These are phyloP conservation scores for Colletotrichum chrysophilum DNA, from an alignment of 2,329 filamentous ascomycete genomes.

Conservation along the genomic window DNA sequence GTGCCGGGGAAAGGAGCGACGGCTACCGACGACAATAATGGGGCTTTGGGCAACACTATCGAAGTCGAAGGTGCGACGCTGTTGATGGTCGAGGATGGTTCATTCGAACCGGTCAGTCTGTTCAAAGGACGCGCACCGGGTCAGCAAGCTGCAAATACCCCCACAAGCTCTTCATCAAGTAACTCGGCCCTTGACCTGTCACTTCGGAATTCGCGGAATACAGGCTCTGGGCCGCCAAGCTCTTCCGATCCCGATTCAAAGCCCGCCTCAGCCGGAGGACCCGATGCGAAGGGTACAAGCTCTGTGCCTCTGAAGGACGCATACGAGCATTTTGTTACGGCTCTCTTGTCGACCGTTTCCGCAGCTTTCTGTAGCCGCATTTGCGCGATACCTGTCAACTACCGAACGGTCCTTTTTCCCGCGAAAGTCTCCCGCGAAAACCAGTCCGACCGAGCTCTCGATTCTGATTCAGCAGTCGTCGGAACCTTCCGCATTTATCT, in stretches of 20 bases:
- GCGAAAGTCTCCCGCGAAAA: slow-evolving; percentile 16
- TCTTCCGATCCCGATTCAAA: slow-evolving; percentile 31
- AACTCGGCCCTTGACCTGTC: slow-evolving; percentile 43
- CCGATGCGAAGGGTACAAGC: slow-evolving; percentile 38
- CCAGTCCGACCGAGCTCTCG: neutral
- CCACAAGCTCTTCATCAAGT: slow-evolving; percentile 51
- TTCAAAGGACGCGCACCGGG: slow-evolving; percentile 47
- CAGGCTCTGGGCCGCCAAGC: slow-evolving; percentile 26
- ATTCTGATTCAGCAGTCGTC: slow-evolving; percentile 14
- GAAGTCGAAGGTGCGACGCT: slow-evolving; percentile 51
- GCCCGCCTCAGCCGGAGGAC: slow-evolving; percentile 22
- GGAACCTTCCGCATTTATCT: slow-evolving; percentile 60
- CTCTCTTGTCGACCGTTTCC: slow-evolving; percentile 56
- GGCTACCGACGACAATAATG: slow-evolving; percentile 9
- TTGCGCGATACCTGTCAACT: slow-evolving; percentile 58
- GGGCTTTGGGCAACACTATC: slow-evolving; percentile 42
- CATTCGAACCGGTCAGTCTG: slow-evolving; percentile 54
- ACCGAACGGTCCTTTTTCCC: slow-evolving; percentile 54
- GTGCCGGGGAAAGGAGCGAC: slow-evolving; percentile 47
- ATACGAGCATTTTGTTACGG: slow-evolving; percentile 60
- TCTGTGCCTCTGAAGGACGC: slow-evolving; percentile 46
- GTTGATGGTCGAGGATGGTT: slow-evolving; percentile 51
- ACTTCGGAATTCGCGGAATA: slow-evolving; percentile 30
- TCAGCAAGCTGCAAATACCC: slow-evolving; percentile 47
- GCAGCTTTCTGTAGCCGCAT: slow-evolving; percentile 53